phyloP scores from a whole-genome alignment of 176 grass and related monocot genomes.

The Saccharum officinarum region DNA sequence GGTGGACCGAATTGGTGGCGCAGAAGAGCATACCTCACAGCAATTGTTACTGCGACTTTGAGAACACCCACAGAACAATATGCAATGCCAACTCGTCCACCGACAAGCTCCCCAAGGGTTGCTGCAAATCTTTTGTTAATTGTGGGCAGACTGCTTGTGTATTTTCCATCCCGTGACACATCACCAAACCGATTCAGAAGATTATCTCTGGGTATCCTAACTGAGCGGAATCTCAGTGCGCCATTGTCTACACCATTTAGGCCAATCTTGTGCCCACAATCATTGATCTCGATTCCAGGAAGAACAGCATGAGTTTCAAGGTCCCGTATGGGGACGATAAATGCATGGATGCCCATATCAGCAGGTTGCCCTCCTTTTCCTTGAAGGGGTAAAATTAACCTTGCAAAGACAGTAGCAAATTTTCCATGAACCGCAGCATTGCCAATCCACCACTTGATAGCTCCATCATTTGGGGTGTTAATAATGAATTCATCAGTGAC shows the following conservation, averaged over 20 bases:
- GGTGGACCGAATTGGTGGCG: slow-evolving; percentile 97
- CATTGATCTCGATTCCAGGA: slow-evolving; percentile 92
- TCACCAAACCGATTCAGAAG: slow-evolving; percentile 97
- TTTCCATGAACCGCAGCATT: slow-evolving; percentile 94
- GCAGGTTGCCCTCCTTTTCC: slow-evolving; percentile 69
- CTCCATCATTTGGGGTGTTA: slow-evolving; percentile 94
- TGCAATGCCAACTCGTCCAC: slow-evolving; percentile 81
- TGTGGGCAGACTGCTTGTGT: slow-evolving; percentile 85
- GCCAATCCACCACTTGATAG: slow-evolving; percentile 99
- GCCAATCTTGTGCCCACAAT: slow-evolving; percentile 97
- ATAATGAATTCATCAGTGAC: slow-evolving; percentile 88
- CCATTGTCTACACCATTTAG: slow-evolving; percentile 99
- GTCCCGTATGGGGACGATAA: slow-evolving; percentile 88
- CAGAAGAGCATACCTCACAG: slow-evolving; percentile 86
- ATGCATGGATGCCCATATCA: slow-evolving; percentile 97
- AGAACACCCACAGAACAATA: slow-evolving; percentile 82
- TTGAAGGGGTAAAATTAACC: slow-evolving; percentile 87
- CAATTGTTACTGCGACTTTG: slow-evolving; percentile 87
- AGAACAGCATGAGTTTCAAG: slow-evolving; percentile 77
- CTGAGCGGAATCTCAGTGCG: slow-evolving; percentile 71
- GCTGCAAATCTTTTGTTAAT: slow-evolving; percentile 96
- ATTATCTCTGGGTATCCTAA: slow-evolving; percentile 93
- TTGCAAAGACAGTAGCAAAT: slow-evolving; percentile 92
- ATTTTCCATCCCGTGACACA: slow-evolving; percentile 87
- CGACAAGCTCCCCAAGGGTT: slow-evolving; percentile 93